These are phyloP conservation scores for Nicotiana noctiflora DNA, from an alignment of 257 asterid genomes.

Conservation along the genomic window DNA sequence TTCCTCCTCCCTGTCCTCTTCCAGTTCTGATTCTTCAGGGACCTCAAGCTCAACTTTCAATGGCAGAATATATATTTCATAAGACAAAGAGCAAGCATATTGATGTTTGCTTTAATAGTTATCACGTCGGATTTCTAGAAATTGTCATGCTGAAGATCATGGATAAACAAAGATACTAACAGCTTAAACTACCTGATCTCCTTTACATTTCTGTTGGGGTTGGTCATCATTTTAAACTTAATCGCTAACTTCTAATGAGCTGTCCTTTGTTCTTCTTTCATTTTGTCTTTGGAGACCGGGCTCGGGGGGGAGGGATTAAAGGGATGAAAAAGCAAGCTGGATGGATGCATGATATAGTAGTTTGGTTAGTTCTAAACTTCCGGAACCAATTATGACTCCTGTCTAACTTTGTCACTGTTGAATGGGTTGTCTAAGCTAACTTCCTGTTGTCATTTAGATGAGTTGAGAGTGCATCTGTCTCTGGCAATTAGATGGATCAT, in stretches of 20 bases:
- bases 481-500: background rate
- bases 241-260: background rate
- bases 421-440: background rate
- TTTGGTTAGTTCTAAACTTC: background rate
- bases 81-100: background rate
- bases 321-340: background rate
- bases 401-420: background rate
- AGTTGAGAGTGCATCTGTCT: background rate
- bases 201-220: too few relatives aligned
- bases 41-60: constrained; percentile 39
- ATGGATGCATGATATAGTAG: background rate
- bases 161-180: too few relatives aligned
- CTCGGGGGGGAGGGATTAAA: background rate
- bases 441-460: background rate
- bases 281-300: background rate
- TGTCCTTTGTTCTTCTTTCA: background rate
- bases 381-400: background rate
- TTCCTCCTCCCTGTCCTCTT: constrained; percentile 30
- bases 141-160: too few relatives aligned
- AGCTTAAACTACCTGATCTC: too few relatives aligned
- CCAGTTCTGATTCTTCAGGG: constrained; percentile 28
- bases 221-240: background rate
- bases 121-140: background rate
- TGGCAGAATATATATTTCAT: constrained; percentile 1
- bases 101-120: background rate